phyloP scores from a whole-genome alignment of 257 asterid genomes.

The Knoxia roxburghii region DNA sequence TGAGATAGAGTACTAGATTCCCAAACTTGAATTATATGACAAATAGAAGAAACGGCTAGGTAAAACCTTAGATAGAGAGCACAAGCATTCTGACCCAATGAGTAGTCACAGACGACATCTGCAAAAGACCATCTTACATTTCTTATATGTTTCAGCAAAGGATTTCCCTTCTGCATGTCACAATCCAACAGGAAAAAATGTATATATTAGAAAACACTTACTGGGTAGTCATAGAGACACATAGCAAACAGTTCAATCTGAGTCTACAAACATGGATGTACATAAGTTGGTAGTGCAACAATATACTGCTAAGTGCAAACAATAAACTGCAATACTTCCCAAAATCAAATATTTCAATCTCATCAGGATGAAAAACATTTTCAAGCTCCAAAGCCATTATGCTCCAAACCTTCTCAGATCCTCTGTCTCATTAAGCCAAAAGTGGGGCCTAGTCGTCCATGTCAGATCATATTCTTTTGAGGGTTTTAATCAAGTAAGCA shows the following conservation, averaged over 20 bases:
- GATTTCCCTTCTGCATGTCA: slow-evolving; percentile 86
- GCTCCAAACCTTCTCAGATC: neutral
- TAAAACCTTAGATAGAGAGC: slow-evolving; percentile 87
- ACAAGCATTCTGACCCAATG: slow-evolving; percentile 73
- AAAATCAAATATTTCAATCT: neutral
- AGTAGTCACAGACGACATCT: slow-evolving; percentile 72
- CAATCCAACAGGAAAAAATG: neutral
- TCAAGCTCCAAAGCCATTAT: neutral
- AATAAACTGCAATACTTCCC: too few species aligned
- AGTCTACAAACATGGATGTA: too few species aligned
- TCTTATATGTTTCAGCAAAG: slow-evolving; percentile 87
- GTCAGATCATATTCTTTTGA: neutral
- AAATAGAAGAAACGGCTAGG: neutral
- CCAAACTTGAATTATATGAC: neutral
- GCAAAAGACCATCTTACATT: slow-evolving; percentile 90
- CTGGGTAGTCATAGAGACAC: neutral
- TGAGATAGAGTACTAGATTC: neutral
- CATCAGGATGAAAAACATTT: neutral
- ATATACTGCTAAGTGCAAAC: too few species aligned
- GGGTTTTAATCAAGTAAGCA: neutral
- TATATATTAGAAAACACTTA: neutral
- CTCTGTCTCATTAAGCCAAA: neutral
- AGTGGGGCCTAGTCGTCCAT: neutral
- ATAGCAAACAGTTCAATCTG: neutral
- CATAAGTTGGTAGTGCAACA: too few species aligned